Percentiles rank a stretch among this genome's conserved stretches.
Evolutionary conservation across 306 rosid genomes (phyloP).

Genomic region (Prinsepia uniflora): DNA sequence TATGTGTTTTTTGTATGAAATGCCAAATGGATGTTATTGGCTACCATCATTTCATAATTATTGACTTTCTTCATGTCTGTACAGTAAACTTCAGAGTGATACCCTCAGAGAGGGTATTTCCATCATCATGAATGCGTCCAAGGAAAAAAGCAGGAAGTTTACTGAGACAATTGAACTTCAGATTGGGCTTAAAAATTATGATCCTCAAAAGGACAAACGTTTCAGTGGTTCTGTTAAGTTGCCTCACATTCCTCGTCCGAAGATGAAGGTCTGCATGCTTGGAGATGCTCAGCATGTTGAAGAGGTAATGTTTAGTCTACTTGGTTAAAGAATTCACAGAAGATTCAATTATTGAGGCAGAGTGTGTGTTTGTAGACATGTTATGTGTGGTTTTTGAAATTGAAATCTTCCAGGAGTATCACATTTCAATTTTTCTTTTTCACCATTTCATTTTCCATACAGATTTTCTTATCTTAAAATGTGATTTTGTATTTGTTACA

Average conservation of each 20-base stretch:
- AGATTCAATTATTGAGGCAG: background rate
- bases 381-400: background rate
- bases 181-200: constrained; percentile 78
- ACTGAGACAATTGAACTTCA: constrained; percentile 85
- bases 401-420: too few species aligned
- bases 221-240: constrained; percentile 78
- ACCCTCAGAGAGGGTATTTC: constrained; percentile 65
- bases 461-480: background rate
- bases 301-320: constrained; percentile 45
- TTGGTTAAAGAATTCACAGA: background rate
- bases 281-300: constrained; percentile 92
- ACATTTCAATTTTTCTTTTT: background rate
- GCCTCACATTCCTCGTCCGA: constrained; percentile 85
- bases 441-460: background rate
- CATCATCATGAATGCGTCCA: constrained; percentile 41
- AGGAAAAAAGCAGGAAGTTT: constrained; percentile 54
- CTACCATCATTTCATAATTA: background rate
- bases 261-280: constrained; percentile 88
- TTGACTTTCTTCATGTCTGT: background rate
- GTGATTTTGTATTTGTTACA: background rate
- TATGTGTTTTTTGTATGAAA: background rate
- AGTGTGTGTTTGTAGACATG: background rate
- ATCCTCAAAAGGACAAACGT: constrained; percentile 88
- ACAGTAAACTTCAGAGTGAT: constrained; percentile 85
- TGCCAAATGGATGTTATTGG: background rate